A percentile compares a stretch with the other conserved stretches of the same genome.
Conservation (phyloP, 2,329 filamentous ascomycete species). For the Diplodia scrobiculata region DNA sequence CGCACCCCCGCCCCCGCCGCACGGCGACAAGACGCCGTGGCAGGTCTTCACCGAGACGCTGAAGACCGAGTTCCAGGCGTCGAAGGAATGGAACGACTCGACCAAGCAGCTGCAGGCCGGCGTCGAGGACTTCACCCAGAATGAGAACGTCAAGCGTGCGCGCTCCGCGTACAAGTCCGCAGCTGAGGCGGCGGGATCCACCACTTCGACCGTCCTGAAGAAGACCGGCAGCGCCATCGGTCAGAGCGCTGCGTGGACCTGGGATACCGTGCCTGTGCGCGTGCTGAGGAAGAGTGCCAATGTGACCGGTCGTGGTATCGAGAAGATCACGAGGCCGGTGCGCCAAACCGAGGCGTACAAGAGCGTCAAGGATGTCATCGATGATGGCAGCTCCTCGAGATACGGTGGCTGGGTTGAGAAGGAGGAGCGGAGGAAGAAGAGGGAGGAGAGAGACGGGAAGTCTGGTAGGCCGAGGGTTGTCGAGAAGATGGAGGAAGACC, state of each 20-base stretch:
- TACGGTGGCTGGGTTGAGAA: constrained; percentile 98
- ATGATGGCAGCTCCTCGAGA: constrained; percentile 91
- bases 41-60: constrained; percentile 99
- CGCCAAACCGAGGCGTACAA: constrained; percentile 94
- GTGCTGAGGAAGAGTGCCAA: constrained; percentile 84
- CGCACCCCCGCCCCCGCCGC: constrained; percentile 78
- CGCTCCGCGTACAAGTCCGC: constrained; percentile 84
- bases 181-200: constrained; percentile 77
- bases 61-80: constrained; percentile 88
- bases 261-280: constrained; percentile 93
- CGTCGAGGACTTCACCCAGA: constrained; percentile 89
- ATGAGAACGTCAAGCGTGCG: constrained; percentile 83
- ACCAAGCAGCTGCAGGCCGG: constrained; percentile 91
- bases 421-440: constrained; percentile 80
- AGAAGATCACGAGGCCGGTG: constrained; percentile 93
- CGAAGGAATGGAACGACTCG: constrained; percentile 98
- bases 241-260: constrained; percentile 92
- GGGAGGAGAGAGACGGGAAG: constrained; percentile 70
- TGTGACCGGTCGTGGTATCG: constrained; percentile 80
- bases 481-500: constrained; percentile 38
- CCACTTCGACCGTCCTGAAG: constrained; percentile 78
- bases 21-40: constrained; percentile 98
- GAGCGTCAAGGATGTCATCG: constrained; percentile 89
- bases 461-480: constrained; percentile 37
- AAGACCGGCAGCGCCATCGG: constrained; percentile 83